Base-by-base conservation (phyloP, 2,329 filamentous ascomycete genomes). In the Penicillium sp. region DNA sequence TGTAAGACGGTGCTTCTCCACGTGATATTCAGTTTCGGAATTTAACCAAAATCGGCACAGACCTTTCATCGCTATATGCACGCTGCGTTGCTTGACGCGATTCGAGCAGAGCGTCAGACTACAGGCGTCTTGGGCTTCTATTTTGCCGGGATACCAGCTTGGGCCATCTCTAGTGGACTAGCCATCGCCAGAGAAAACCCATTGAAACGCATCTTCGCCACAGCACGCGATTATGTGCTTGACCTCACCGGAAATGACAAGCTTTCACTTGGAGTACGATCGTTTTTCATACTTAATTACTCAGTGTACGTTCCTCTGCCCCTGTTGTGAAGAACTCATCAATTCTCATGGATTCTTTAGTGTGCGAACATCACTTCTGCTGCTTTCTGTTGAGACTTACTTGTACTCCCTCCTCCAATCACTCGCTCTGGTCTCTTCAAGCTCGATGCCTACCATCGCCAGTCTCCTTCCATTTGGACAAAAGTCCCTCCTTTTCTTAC, bases 331-430 rank as follows among this genome's bases (percentile, higher is more conserved):
- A 18, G 18, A 18, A 18, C 18, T 18, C 18, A 3, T 18, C 18
- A 18, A 18, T 41, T 38, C 60, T 63, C 43, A 65, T 39, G 26
- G n/a, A 45, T 12, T 26, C 29, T 27, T 3, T 38, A 74, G 72
- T 32, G 51, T 65, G 24, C 63, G 64, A 53, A 59, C 63, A 25
- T 56, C 58, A 2, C 55, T 72, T 33, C 66, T 71, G 42, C 54
- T 68, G 12, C 48, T 73, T 8, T 66, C 70, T 27, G 62, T 71
- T 42, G 70, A 73, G 50, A 60, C 66, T 26, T 68, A 73, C 48
- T 67, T 73, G 60, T 72, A 71, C 48, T 69, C 70, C 24, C 50
- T 72, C 12, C 59, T 74, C 13, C 72, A 74, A 50, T 66, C 66
- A 18, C 65, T 74, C 27, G 66, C 69, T 35, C 60, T 74, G 18